Evolutionary conservation across 441 rosid genomes (phyloP), one percentile per base, ranked within the genome.

Genomic region (Pelargonium fulgidum): DNA sequence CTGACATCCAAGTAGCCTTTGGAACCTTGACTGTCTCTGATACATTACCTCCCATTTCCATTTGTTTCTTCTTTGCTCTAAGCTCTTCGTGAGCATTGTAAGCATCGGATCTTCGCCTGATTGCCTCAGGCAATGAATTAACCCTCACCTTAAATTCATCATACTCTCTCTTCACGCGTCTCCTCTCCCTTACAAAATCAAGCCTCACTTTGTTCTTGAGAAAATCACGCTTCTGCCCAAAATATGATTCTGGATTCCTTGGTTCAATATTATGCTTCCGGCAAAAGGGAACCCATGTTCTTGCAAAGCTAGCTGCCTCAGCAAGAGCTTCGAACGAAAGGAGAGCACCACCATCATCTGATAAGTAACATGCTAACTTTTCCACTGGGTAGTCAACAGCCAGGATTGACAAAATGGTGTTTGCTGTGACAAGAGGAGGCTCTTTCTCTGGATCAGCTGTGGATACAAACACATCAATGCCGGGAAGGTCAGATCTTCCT

Each of bases 371-470:
- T n/a, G 98, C 89, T 14, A 91, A 70, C 71, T 93, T 91, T 48
- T 93, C 98, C 39, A 93, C 96, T 0, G 96, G 97, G 67, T 93
- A 93, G 72, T 91, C 92, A 69, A 86, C 94, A 9, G 96, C 93
- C 64, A 91, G 83, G 74, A 89, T 93, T 0, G 97, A 93, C 64
- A 91, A 85, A 47, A 89, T 84, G 45, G 98, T 89, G 82, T 91
- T 93, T 71, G 97, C 88, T 26, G 97, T 93, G 75, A 93, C 92
- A 39, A 91, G 81, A 47, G 98, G 97, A 0, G 98, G 98, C 61
- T 93, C 98, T 68, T 89, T 91, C 75, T 91, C 96, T n/a, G 97
- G 93, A 68, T 93, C 97, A 10, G 96, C 98, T 0, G 93, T 93
- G 65, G 94, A 91, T 66, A 91, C 98, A 75, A 91, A 93, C 12